Conservation (phyloP, 108 stramenopile genomes). For the Discostella pseudostelligera region DNA sequence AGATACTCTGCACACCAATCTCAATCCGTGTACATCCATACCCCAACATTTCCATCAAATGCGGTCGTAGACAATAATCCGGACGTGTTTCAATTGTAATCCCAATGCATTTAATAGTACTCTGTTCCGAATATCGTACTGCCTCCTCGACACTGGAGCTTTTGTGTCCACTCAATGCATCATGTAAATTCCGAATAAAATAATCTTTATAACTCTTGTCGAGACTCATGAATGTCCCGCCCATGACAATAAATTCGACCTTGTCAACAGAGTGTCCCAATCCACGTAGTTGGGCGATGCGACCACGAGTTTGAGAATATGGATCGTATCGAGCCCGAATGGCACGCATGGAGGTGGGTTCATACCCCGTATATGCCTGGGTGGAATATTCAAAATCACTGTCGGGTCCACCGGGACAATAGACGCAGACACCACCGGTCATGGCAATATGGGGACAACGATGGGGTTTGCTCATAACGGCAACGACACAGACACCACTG, state of each 20-base stretch:
- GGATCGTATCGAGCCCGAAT: conserved; percentile 96
- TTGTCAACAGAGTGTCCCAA: conserved; percentile 95
- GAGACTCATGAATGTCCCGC: conserved; percentile 93
- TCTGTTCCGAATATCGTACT: conserved; percentile 86
- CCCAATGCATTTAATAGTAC: conserved; percentile 88
- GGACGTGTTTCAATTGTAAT: conserved; percentile 98
- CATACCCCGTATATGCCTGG: conserved; percentile 96
- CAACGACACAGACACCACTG: conserved; percentile 91
- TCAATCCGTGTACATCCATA: conserved; percentile 99
- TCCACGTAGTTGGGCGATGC: conserved; percentile 80
- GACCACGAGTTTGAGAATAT: conserved; percentile 84
- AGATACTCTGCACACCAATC: conserved; percentile 96
- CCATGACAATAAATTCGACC: conserved; percentile 97
- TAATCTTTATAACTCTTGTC: conserved; percentile 91
- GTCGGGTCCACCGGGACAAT: conserved; percentile 96
- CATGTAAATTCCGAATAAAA: conserved; percentile 93
- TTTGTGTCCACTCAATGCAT: conserved; percentile 88
- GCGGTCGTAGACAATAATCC: conserved; percentile 94
- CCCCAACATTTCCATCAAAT: conserved; percentile 90
- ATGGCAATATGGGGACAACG: conserved; percentile 95
- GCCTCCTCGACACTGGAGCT: conserved; percentile 85
- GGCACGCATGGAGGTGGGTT: conserved; percentile 94
- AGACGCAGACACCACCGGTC: conserved; percentile 94
- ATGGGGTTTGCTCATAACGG: conserved; percentile 96
- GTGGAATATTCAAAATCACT: conserved; percentile 95